A percentile compares a stretch with the other conserved stretches of the same genome.
Evolutionary conservation across 768 basidiomycete species (phyloP).

Genomic region (Tricholomella constricta): DNA sequence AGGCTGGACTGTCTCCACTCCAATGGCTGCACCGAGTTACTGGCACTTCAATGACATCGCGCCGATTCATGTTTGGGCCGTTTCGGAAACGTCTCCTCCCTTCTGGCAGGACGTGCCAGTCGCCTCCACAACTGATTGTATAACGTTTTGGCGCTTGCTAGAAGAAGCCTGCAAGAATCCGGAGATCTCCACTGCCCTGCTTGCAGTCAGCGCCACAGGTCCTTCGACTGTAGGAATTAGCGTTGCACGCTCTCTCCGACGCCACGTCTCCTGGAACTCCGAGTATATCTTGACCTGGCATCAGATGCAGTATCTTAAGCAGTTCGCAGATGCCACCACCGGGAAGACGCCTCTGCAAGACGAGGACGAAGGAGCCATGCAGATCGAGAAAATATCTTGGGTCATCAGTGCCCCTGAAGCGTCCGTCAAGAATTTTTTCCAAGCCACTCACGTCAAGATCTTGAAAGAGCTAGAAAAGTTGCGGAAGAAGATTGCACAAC

Average conservation of each 20-base stretch:
- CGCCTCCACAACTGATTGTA: conserved; percentile 37
- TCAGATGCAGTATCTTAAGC: conserved; percentile 66
- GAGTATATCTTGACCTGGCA: conserved; percentile 66
- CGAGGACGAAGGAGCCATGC: conserved; percentile 38
- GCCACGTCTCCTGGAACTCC: conserved; percentile 59
- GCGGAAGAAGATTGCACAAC: conserved; percentile 34
- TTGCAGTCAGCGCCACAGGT: conserved; percentile 22
- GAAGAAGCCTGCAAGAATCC: conserved; percentile 46
- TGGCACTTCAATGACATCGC: conserved; percentile 62
- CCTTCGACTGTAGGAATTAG: conserved; percentile 26
- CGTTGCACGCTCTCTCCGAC: conserved; percentile 55
- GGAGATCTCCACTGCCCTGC: conserved; percentile 25
- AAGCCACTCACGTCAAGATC: conserved; percentile 38
- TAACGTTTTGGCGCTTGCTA: conserved; percentile 60
- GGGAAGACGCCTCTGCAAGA: conserved; percentile 52
- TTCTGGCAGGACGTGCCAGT: conserved; percentile 57
- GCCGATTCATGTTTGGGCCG: conserved; percentile 62
- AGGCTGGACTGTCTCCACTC: conserved; percentile 45
- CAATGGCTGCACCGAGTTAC: conserved; percentile 55
- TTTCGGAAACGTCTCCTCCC: conserved; percentile 49
- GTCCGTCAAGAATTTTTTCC: conserved; percentile 48
- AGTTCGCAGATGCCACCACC: conserved; percentile 44
- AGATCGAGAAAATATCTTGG: conserved; percentile 50
- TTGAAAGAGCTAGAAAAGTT: conserved; percentile 46
- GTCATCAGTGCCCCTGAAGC: conserved; percentile 58